phyloP scores from a whole-genome alignment of 2,329 filamentous ascomycete genomes.

The Paradendryphiella salina region DNA sequence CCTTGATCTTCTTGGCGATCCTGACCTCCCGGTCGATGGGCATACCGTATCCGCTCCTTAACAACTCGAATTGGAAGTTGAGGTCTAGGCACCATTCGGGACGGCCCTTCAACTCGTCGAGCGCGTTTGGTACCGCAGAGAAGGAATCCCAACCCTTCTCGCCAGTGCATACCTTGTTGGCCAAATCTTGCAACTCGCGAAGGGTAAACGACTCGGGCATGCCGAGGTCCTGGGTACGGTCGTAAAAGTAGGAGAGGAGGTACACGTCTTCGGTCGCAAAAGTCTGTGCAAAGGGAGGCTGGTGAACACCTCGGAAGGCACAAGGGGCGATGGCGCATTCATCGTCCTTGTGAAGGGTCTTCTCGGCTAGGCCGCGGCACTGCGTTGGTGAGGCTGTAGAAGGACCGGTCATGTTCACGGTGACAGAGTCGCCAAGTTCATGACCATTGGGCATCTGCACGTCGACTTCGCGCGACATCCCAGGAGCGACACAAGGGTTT shows the following conservation, averaged over 20 bases:
- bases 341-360: slow-evolving; percentile 84
- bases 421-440: slow-evolving; percentile 64
- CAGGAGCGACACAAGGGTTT: slow-evolving; percentile 85
- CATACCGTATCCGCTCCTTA: slow-evolving; percentile 98
- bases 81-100: slow-evolving; percentile 94
- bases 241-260: slow-evolving; percentile 97
- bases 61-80: slow-evolving; percentile 90
- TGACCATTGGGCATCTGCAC: slow-evolving; percentile 71
- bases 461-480: slow-evolving; percentile 73
- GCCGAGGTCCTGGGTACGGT: slow-evolving; percentile 88
- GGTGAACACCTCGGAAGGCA: slow-evolving; percentile 97
- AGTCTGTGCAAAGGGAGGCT: slow-evolving; percentile 88
- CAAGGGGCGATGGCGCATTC: slow-evolving; percentile 85
- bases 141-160: slow-evolving; percentile 80
- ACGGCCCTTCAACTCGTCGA: slow-evolving; percentile 77
- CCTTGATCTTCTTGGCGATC: slow-evolving; percentile 98
- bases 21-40: slow-evolving; percentile 93
- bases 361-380: slow-evolving; percentile 87
- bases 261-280: slow-evolving; percentile 91
- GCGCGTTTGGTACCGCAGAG: slow-evolving; percentile 70
- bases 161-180: slow-evolving; percentile 81
- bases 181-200: slow-evolving; percentile 82
- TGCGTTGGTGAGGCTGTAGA: slow-evolving; percentile 74
- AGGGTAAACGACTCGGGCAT: slow-evolving; percentile 99
- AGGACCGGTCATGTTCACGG: slow-evolving; percentile 87